phyloP scores from a whole-genome alignment of 192 early-diverging fungal species.

The Coemansia sp. region DNA sequence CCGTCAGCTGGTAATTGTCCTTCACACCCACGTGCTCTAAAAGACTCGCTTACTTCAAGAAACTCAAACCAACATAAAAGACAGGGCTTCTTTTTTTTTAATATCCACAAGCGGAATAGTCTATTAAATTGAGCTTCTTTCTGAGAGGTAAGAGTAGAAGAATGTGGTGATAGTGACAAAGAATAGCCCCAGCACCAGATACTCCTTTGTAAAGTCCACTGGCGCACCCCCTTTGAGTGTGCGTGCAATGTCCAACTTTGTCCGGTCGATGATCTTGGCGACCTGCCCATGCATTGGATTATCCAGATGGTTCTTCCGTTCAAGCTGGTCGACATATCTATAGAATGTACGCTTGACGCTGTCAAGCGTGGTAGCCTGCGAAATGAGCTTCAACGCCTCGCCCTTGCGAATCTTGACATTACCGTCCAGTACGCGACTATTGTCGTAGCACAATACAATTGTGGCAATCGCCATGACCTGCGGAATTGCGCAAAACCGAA shows the following conservation, averaged over 20 bases:
- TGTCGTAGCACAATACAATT: conserved; percentile 83
- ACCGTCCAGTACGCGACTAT: conserved; percentile 71
- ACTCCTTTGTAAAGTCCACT: conserved; percentile 48
- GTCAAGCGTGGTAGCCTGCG: conserved; percentile 56
- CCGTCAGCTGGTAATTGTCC: too few relatives aligned
- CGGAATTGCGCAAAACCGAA: conserved; percentile 98
- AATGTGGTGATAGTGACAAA: conserved; percentile 21
- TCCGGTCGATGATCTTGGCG: conserved; percentile 52
- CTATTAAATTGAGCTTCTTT: not conserved
- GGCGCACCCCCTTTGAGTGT: conserved; percentile 46
- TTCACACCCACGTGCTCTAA: too few relatives aligned
- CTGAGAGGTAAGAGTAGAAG: conserved; percentile 33
- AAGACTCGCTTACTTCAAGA: too few relatives aligned
- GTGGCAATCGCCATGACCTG: conserved; percentile 99
- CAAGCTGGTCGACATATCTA: conserved; percentile 62
- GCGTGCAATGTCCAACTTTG: conserved; percentile 44
- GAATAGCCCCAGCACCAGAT: conserved; percentile 32
- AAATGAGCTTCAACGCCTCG: conserved; percentile 71
- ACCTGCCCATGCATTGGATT: conserved; percentile 69
- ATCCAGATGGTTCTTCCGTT: conserved; percentile 59
- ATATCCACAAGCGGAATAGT: not conserved
- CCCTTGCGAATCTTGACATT: conserved; percentile 94
- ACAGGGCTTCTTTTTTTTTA: not conserved
- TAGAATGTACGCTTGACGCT: conserved; percentile 66
- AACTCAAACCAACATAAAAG: too few relatives aligned